Evolutionary conservation across 129 eudicot genomes (phyloP), one percentile per base, ranked within the genome.

Genomic region (Saussurea involucrata): DNA sequence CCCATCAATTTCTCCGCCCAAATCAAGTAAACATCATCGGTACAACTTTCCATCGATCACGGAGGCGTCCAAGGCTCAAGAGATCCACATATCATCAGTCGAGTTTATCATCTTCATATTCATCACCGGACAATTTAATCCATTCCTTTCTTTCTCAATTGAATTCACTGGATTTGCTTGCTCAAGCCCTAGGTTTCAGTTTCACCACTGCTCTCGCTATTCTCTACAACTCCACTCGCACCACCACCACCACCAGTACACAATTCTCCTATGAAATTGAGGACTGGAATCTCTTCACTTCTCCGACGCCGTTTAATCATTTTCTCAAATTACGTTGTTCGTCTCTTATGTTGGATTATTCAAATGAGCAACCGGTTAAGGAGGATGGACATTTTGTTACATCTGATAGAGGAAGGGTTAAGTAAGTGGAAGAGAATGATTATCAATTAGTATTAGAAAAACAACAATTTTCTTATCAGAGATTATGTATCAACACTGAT

Each of bases 231-330:
- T 82, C 87, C 63, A 71, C 42, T 21, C 18, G 24, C 11, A 13
- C 31, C 80, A 42, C 20, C 49, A 3, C 58, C 21, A 46, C 2
- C 4, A 49, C 60, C n/a, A n/a, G n/a, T n/a, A n/a, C n/a, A 53
- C 17, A 60, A 69, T 8, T 24, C 22, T 32, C 31, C 15, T 18
- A 6, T 24, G 79, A 85, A n/a, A 37, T 80, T 12, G 90, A 89
- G 2, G 89, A 89, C 40, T 91, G 97, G 98, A 78, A 76, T 8
- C 73, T 95, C 7, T 85, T 83, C 55, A 75, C 97, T 49, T 81
- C 86, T 27, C 98, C 97, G 24, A 87, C 98, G 72, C 98, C 97
- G 40, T 95, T 95, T 65, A 89, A 95, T 65, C 96, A 97, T 5
- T 91, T 95, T 20, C 87, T 91, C 8, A 69, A 83, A 57, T 24